Base-by-base conservation (phyloP, 805 yeast genomes). In the Debaryomyces tyrocola region DNA sequence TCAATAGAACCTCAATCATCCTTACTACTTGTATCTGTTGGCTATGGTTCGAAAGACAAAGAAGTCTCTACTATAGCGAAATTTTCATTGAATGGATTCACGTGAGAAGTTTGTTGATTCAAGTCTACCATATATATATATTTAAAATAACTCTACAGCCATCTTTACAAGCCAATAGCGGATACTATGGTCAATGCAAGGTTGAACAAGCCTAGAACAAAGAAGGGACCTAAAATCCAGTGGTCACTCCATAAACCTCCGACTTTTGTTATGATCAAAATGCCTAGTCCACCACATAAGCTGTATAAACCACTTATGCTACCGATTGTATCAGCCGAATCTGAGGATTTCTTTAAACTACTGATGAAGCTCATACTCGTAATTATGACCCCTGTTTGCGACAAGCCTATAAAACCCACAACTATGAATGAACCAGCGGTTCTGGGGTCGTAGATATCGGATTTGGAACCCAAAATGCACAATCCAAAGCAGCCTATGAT, bases 251-350 rank as follows among this genome's bases (percentile, higher is more conserved):
- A 66, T 12, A 65, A 56, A 4, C 90, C 90, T 5, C 90, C 91
- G 8, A 83, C 31, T 55, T 79, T 80, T 31, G 83, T 77, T 24
- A 84, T 65, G 1, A 82, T 43, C 46, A 85, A 64, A 21, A 85
- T 83, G 2, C 92, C 92, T 6, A 82, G 42, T 0, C 88, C 88
- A 14, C 90, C 90, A 52, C 77, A 69, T 45, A 85, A 74, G n/a
- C 85, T 77, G 58, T 82, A 83, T 10, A 83, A 78, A 6, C 92
- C 92, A 41, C 85, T 77, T 35, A 85, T 75, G 2, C 86, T 73
- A n/a, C 90, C 90, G 41, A 79, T 77, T 29, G 74, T 64, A 27
- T 74, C 69, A 33, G 67, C 63, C 7, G 38, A 17, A 43, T 74
- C 78, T 5, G 79, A 74, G 28, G 79, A 55, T 37, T 59, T 62